Conservation (phyloP, 441 rosid genomes). For the Oxalis stricta region DNA sequence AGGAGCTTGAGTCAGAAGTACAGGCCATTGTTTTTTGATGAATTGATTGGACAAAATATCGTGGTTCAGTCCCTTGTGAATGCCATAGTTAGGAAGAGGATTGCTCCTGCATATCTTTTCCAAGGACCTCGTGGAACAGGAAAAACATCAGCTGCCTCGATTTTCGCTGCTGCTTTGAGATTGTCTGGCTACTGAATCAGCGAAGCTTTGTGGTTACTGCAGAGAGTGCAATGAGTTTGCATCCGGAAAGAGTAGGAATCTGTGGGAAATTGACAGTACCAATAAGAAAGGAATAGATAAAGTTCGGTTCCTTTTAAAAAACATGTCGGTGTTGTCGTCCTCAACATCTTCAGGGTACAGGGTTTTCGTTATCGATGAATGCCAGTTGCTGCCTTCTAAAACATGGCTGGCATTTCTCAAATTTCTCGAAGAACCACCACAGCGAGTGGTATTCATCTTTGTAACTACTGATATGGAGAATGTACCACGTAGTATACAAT, state of each 20-base stretch:
- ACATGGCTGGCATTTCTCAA: constrained; percentile 87
- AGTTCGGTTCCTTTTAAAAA: constrained; percentile 47
- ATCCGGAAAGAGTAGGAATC: constrained; percentile 53
- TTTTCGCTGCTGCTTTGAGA: constrained; percentile 83
- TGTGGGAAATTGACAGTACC: constrained; percentile 80
- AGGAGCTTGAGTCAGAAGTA: constrained; percentile 85
- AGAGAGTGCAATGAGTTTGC: constrained; percentile 58
- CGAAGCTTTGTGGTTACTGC: constrained; percentile 84
- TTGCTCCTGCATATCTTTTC: constrained; percentile 88
- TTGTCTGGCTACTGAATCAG: constrained; percentile 49
- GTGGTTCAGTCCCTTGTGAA: constrained; percentile 75
- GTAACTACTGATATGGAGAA: constrained; percentile 85
- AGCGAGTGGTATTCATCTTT: constrained; percentile 65
- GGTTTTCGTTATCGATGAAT: constrained; percentile 78
- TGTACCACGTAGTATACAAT: constrained; percentile 90
- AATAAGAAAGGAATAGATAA: constrained; percentile 59
- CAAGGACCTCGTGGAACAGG: constrained; percentile 99
- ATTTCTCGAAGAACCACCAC: constrained; percentile 79
- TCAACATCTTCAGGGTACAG: constrained; percentile 34
- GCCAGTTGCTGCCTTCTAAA: constrained; percentile 83
- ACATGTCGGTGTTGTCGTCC: constrained; percentile 37
- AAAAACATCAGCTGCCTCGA: constrained; percentile 79
- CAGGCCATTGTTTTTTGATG: constrained; percentile 72
- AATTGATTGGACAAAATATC: constrained; percentile 82
- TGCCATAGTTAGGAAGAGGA: constrained; percentile 67